Percentiles rank a stretch among this genome's conserved stretches.
Conservation (phyloP, 208 protist genomes). For the Leishmania tarentolae region DNA sequence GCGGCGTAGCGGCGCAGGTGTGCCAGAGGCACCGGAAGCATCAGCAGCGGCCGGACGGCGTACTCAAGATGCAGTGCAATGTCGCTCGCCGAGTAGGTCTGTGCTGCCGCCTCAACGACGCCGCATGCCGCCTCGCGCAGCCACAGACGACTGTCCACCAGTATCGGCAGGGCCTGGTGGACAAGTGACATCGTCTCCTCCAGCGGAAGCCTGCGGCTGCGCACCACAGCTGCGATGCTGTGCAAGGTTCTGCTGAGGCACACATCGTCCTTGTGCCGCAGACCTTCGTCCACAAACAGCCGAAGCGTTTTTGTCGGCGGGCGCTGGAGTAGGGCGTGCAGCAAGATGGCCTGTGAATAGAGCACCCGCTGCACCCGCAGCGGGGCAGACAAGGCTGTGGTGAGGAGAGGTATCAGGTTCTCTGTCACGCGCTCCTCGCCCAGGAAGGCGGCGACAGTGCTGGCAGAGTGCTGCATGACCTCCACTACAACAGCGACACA, state of each 20-base stretch:
- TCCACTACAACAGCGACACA: conserved; percentile 41
- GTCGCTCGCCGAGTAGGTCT: conserved; percentile 45
- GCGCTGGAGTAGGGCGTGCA: conserved; percentile 44
- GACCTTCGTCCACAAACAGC: conserved; percentile 74
- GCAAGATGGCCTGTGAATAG: conserved; percentile 56
- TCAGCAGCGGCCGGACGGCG: conserved; percentile 45
- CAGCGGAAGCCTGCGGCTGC: conserved; percentile 23
- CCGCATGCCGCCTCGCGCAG: conserved; percentile 52
- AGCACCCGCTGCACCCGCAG: conserved; percentile 57
- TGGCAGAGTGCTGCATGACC: conserved; percentile 35
- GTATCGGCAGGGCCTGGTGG: conserved; percentile 51
- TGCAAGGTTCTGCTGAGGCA: conserved; percentile 51
- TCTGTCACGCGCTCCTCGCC: conserved; percentile 60
- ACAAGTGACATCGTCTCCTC: conserved; percentile 59
- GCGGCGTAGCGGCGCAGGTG: conserved; percentile 32
- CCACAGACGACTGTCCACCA: conserved; percentile 43
- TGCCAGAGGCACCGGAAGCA: conserved; percentile 32
- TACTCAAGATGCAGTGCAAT: conserved; percentile 50
- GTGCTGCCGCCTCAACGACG: conserved; percentile 59
- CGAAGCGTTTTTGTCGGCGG: conserved; percentile 53
- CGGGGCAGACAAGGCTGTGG: conserved; percentile 48
- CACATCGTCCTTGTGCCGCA: conserved; percentile 43
- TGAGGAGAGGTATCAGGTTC: conserved; percentile 78
- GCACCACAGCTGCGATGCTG: conserved; percentile 44
- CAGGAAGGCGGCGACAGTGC: conserved; percentile 57